Conservation (phyloP, 2,329 filamentous ascomycete genomes). For the Verticillium dahliae region DNA sequence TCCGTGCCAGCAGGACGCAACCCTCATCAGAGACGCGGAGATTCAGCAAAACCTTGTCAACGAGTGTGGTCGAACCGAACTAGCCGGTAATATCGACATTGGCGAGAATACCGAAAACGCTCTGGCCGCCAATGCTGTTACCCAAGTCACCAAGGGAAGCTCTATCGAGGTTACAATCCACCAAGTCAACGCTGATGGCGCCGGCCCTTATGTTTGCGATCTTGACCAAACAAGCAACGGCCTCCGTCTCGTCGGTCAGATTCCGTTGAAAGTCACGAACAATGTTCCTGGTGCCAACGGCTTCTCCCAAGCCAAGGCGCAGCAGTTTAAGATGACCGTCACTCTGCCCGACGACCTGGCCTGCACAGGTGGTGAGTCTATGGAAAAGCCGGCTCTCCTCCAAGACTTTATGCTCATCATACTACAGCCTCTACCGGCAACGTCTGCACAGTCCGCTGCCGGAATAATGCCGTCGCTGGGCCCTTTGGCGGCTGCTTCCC, state of each 20-base stretch:
- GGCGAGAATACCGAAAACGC: slow-evolving; percentile 48
- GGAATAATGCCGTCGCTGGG: slow-evolving; percentile 50
- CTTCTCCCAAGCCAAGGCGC: slow-evolving; percentile 47
- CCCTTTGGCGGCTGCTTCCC: slow-evolving; percentile 54
- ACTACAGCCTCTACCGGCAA: slow-evolving; percentile 45
- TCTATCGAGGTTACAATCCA: slow-evolving; percentile 41
- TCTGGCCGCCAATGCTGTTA: slow-evolving; percentile 36
- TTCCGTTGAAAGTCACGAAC: slow-evolving; percentile 44
- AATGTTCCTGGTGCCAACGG: slow-evolving; percentile 54
- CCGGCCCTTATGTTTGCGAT: slow-evolving; percentile 49
- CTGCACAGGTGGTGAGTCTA: slow-evolving; percentile 41
- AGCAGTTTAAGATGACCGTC: slow-evolving; percentile 51
- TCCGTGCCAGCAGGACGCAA: slow-evolving; percentile 60
- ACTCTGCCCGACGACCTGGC: slow-evolving; percentile 41
- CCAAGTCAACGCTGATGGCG: slow-evolving; percentile 48
- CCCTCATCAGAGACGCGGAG: slow-evolving; percentile 54
- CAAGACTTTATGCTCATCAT: background rate
- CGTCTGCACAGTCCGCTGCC: slow-evolving; percentile 52
- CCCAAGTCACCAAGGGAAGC: slow-evolving; percentile 39
- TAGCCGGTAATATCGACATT: slow-evolving; percentile 56
- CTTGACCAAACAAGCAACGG: slow-evolving; percentile 40
- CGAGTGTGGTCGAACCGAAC: slow-evolving; percentile 56
- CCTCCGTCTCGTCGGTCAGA: slow-evolving; percentile 35
- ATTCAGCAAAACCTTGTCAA: slow-evolving; percentile 46
- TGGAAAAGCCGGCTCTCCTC: background rate